These are phyloP conservation scores for Proliferodiscus dingleyae DNA, from an alignment of 2,329 filamentous ascomycete genomes.

Conservation along the genomic window DNA sequence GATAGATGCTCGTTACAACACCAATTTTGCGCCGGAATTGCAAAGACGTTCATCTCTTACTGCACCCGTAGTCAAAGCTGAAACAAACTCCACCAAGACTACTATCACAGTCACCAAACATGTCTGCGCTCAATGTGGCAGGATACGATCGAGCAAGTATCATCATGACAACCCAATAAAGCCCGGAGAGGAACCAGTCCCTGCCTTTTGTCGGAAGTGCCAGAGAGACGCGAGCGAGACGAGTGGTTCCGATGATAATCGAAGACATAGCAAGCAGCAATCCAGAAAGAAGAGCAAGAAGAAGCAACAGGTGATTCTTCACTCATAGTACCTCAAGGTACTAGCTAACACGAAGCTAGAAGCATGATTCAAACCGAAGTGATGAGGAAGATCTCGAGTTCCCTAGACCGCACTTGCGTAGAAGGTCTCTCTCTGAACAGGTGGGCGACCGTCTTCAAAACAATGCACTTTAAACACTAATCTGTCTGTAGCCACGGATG, in stretches of 20 bases:
- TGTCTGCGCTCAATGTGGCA: slow-evolving; percentile 41
- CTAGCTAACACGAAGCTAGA: background rate
- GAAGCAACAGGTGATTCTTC: no score
- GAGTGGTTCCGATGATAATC: slow-evolving; percentile 13
- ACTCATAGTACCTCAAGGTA: no score
- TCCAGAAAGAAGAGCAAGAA: slow-evolving; percentile 9
- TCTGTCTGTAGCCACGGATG: no score
- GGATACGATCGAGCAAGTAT: slow-evolving; percentile 37
- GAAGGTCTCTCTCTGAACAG: slow-evolving; percentile 4
- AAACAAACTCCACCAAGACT: slow-evolving; percentile 25
- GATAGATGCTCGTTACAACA: slow-evolving; percentile 20
- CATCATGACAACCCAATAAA: slow-evolving; percentile 34
- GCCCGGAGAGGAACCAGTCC: slow-evolving; percentile 29
- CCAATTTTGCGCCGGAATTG: slow-evolving; percentile 1
- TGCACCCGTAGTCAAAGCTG: background rate
- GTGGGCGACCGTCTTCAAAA: slow-evolving; percentile 1
- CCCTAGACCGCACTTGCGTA: background rate
- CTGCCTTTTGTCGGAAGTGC: slow-evolving; percentile 35
- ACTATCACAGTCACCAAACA: slow-evolving; percentile 32
- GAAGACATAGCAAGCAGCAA: slow-evolving; percentile 5
- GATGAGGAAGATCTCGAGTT: slow-evolving; percentile 1
- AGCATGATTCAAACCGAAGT: slow-evolving; percentile 2
- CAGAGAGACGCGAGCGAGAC: slow-evolving; percentile 29
- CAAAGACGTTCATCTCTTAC: background rate
- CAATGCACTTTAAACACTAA: background rate